Percentiles rank a stretch among this genome's conserved stretches.
Conservation (phyloP, 1,284 basidiomycete species). For the Cystobasidium sp. region DNA sequence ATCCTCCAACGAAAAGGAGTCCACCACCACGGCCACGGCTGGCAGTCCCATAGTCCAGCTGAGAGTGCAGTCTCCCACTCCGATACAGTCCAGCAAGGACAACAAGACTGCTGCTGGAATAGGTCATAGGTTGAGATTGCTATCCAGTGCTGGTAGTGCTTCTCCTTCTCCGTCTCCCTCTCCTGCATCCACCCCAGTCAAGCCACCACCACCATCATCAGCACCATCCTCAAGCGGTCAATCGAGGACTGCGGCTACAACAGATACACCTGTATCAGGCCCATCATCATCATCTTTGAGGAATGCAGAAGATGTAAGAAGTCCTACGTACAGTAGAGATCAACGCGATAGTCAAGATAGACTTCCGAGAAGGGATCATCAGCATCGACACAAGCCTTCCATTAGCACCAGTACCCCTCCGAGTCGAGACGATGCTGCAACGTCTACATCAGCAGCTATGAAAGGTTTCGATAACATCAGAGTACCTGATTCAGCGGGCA, state of each 20-base stretch:
- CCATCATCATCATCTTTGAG: too few species aligned
- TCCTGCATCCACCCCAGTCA: background rate
- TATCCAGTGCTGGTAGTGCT: slow-evolving; percentile 8
- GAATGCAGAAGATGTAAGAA: too few species aligned
- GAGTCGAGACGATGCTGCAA: slow-evolving; percentile 1
- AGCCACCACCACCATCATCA: slow-evolving; percentile 7
- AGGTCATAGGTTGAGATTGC: slow-evolving; percentile 12
- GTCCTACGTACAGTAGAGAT: too few species aligned
- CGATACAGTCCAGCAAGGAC: slow-evolving; percentile 5
- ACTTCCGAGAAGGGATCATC: too few species aligned
- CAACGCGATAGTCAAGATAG: too few species aligned
- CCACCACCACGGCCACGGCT: too few species aligned
- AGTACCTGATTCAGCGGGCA: background rate
- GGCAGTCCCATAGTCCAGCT: background rate
- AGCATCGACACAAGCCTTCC: too few species aligned
- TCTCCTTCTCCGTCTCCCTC: background rate
- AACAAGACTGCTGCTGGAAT: slow-evolving; percentile 8
- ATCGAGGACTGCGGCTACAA: background rate
- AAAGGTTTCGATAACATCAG: slow-evolving; percentile 18
- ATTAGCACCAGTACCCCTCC: too few species aligned
- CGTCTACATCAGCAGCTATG: background rate
- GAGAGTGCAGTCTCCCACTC: background rate
- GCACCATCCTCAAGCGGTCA: slow-evolving; percentile 1
- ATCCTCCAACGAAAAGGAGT: slow-evolving; percentile 1
- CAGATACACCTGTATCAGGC: background rate